phyloP scores from a whole-genome alignment of 768 basidiomycete genomes.

The Leccinellum rugosiceps region DNA sequence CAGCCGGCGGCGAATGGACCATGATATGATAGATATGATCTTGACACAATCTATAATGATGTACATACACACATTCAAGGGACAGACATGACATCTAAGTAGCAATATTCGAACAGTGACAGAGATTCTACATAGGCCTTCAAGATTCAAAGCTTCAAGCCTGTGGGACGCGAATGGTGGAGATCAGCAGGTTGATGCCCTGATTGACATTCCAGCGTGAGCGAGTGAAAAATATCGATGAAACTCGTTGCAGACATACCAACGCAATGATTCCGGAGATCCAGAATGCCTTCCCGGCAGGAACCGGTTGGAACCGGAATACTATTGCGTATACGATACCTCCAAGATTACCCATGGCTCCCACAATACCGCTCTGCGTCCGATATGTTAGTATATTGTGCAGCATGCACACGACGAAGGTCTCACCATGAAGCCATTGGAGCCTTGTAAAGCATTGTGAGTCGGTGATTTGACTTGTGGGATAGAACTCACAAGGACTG shows the following conservation, averaged over 20 bases:
- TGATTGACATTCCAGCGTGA: background rate
- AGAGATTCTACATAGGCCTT: too few relatives aligned
- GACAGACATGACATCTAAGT: background rate
- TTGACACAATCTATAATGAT: background rate
- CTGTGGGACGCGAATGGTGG: constrained; percentile 12
- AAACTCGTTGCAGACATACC: constrained; percentile 13
- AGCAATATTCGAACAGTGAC: background rate
- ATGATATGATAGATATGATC: background rate
- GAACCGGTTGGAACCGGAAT: constrained; percentile 42
- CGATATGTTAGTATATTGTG: background rate
- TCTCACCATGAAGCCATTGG: constrained; percentile 36
- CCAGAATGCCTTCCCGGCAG: constrained; percentile 44
- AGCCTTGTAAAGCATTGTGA: constrained; percentile 4
- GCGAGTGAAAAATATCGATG: background rate
- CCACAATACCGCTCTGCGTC: constrained; percentile 36
- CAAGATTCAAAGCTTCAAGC: background rate
- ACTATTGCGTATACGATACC: constrained; percentile 49
- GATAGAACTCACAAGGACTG: constrained; percentile 35
- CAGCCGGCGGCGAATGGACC: too few relatives aligned
- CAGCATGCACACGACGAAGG: background rate
- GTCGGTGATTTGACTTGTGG: background rate
- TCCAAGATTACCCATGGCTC: constrained; percentile 39
- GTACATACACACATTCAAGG: background rate
- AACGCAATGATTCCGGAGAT: constrained; percentile 43
- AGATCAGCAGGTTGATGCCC: constrained; percentile 5